These are phyloP conservation scores for Russula sp. DNA, from an alignment of 768 basidiomycete species.

Conservation along the genomic window DNA sequence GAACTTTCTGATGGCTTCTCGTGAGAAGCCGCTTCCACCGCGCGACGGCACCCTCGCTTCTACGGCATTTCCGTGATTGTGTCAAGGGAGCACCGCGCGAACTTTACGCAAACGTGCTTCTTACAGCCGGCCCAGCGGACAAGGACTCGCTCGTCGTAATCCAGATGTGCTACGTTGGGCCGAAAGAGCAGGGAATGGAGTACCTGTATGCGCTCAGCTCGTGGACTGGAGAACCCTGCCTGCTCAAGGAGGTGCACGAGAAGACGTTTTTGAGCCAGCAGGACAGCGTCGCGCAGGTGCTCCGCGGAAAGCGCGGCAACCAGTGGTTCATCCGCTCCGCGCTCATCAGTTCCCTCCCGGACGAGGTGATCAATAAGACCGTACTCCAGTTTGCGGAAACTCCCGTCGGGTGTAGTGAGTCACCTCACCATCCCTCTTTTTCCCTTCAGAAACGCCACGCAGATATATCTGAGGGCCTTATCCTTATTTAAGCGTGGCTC, in stretches of 20 bases:
- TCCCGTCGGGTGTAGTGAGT: slow-evolving; percentile 89
- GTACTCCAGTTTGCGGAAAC: slow-evolving; percentile 77
- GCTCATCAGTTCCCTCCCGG: slow-evolving; percentile 77
- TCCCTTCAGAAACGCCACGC: not conserved
- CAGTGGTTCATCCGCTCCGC: slow-evolving; percentile 93
- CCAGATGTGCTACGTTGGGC: slow-evolving; percentile 87
- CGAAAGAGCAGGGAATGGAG: slow-evolving; percentile 66
- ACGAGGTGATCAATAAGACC: slow-evolving; percentile 82
- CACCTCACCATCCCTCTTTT: slow-evolving; percentile 1
- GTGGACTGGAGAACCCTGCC: slow-evolving; percentile 84
- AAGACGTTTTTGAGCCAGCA: slow-evolving; percentile 88
- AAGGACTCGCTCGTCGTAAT: slow-evolving; percentile 85
- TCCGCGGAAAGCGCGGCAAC: slow-evolving; percentile 77
- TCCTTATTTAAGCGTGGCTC: slow-evolving; percentile 64
- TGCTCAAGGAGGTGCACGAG: slow-evolving; percentile 88
- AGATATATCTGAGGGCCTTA: not conserved
- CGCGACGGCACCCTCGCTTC: slow-evolving; percentile 81
- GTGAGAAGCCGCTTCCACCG: slow-evolving; percentile 73
- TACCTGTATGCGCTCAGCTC: slow-evolving; percentile 82
- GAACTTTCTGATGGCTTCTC: not conserved
- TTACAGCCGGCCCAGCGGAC: slow-evolving; percentile 84
- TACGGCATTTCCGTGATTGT: slow-evolving; percentile 91
- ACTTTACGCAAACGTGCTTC: slow-evolving; percentile 84
- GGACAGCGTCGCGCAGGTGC: slow-evolving; percentile 85
- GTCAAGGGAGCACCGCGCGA: slow-evolving; percentile 85